Evolutionary conservation across 306 rosid species (phyloP), one percentile per base, ranked within the genome.

Genomic region (Pachyrhizus erosus): DNA sequence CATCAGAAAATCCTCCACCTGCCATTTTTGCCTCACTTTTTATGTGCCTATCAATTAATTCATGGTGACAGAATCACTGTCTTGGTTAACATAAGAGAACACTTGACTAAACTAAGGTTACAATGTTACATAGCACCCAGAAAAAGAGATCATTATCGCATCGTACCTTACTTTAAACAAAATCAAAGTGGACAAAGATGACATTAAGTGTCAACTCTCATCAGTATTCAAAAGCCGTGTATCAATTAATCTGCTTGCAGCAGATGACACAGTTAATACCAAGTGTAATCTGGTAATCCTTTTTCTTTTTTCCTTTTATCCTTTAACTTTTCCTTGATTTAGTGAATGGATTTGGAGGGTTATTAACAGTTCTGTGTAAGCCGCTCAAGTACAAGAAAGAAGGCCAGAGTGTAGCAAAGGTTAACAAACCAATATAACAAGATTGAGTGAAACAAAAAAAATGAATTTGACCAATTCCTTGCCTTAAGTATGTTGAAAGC

Each of bases 1-100:
- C 89, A 42, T 51, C 84, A 1, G 40, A 9, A 61, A 89, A 91
- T 34, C 74, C 93, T 37, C 98, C 97, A 0, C 92, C 98, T 4
- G 94, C 98, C 97, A 92, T 87, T 60, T 70, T 73, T 11, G 2
- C n/a, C 14, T 57, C 18, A 24, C 65, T 46, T 2, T 27, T 51
- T 39, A 13, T 61, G 1, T 78, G 2, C 20, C 45, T 31, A 33
- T 69, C 12, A 20, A 43, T 45, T 0, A 27, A 18, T 33, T 80
- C 34, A 64, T 11, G 9, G 39, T 15, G 24, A 18, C 15, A 66
- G 14, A 55, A 68, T 17, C 23, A 42, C 57, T 21, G 14, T 42
- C 55, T 80, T 58, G 51, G 20, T 61, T 42, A 77, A 77, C 37
- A 64, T 6, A 77, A 61, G 46, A 26, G 0, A 3, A 40, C 6